Evolutionary conservation across 768 basidiomycete genomes (phyloP).

Genomic region (Glaciozyma antarctica): DNA sequence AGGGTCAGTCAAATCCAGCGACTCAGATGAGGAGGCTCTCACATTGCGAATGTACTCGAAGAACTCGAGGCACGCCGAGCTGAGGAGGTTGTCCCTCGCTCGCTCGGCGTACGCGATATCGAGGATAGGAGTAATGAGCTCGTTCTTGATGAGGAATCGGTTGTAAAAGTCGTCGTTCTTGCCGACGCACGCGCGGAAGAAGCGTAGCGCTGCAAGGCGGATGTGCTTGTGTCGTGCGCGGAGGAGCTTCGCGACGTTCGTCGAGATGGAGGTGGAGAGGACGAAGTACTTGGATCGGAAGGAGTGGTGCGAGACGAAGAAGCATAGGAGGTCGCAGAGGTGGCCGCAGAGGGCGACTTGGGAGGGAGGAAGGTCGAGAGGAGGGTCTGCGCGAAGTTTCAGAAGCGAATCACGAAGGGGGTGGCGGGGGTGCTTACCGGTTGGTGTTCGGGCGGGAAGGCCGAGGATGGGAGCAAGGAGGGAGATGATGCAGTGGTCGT

Average conservation of each 20-base stretch:
- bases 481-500: conserved; percentile 68
- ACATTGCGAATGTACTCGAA: conserved; percentile 87
- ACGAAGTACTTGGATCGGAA: conserved; percentile 88
- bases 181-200: conserved; percentile 75
- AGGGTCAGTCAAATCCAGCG: conserved; percentile 3
- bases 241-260: conserved; percentile 65
- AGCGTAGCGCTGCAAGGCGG: conserved; percentile 82
- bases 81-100: conserved; percentile 78
- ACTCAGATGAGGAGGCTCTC: background rate
- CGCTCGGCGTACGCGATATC: conserved; percentile 71
- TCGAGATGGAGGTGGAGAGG: conserved; percentile 65
- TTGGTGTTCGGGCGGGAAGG: conserved; percentile 39
- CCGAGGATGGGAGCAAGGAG: conserved; percentile 71
- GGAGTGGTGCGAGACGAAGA: conserved; percentile 75
- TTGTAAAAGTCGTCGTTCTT: conserved; percentile 58
- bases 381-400: conserved; percentile 6
- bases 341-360: conserved; percentile 64
- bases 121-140: conserved; percentile 71
- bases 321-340: conserved; percentile 82
- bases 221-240: conserved; percentile 82
- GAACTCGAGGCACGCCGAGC: conserved; percentile 89
- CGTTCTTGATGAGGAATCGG: conserved; percentile 68
- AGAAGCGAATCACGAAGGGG: background rate
- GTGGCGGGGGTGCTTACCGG: background rate
- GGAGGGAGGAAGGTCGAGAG: conserved; percentile 47